Base-by-base conservation (phyloP, 1,284 basidiomycete genomes). In the Boletellus deceptivus region DNA sequence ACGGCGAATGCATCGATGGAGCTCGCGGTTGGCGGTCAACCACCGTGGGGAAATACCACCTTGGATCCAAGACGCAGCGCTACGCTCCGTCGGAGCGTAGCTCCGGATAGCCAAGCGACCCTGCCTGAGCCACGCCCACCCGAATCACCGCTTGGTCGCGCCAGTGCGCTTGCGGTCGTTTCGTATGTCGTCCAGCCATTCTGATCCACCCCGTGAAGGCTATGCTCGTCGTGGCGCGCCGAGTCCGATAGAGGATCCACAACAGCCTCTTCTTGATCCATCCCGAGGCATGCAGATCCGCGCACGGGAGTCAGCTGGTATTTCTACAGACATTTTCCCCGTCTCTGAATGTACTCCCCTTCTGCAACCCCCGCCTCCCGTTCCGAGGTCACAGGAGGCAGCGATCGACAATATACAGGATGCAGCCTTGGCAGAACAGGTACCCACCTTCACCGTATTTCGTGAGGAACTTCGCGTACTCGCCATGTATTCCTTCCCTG, bases 391-490 rank as follows among this genome's bases (percentile, higher is more conserved):
- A 9, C 57, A 52, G 33, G 59, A 58, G 37, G 27, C 50, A 20
- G 29, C 31, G 18, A 55, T 55, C 16, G 50, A 54, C 17, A 35
- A 52, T 27, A 31, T 40, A 13, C 17, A 14, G 10, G 43, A 46
- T 24, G 8, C 31, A 11, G 9, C 24, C 2, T 45, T 37, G 36
- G 17, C 75, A 66, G 51, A 84, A 78, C 2, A 68, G 72, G 3
- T 70, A 1, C 48, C 53, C 7, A 56, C 63, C 71, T 78, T 16
- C 75, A 74, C 18, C 45, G 73, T 83, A 63, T 76, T 80, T 54
- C 72, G 73, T 61, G 79, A 86, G 50, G 87, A 91, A 61, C 59
- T 83, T 0, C 59, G 65, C n/a, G 79, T 84, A 31, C 72, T 91
- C 14, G 54, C 74, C 1, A 75, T 76, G 63, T 91, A 86, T 64